Base-by-base conservation (phyloP, 2,329 filamentous ascomycete species). In the Fusarium oxysporum region DNA sequence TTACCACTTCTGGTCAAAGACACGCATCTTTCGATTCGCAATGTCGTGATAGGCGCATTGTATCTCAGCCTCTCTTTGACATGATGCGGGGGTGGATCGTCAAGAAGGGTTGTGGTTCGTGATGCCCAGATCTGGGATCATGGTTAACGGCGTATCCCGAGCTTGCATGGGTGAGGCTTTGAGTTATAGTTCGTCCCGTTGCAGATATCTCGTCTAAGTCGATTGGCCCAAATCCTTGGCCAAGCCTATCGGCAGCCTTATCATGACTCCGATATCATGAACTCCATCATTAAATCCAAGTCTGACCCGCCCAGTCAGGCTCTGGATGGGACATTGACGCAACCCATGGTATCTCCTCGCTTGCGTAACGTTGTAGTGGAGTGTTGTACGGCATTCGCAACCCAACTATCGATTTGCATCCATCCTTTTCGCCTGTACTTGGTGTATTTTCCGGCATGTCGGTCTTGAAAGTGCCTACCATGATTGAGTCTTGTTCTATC, bases 371-470 rank as follows among this genome's bases (percentile, higher is more conserved):
- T 54, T 89, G 89, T 33, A 97, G 80, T 0, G 95, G 95, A 11
- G 95, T 82, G 80, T 91, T 91, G 80, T 97, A 97, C n/a, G 95
- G 93, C 82, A 97, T 91, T 21, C 94, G 87, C 33, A 96, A 83
- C 0, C 92, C 93, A 8, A 97, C 86, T 0, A 91, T 72, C 0
- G 83, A 77, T 12, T 74, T 76, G 16, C 54, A 71, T 23, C 74
- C 73, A n/a, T 60, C 76, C 12, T 75, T 70, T n/a, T 76, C 53
- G 6, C 71, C 68, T 11, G 71, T 70, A 6, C 35, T 76, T 51
- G 40, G 65, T 59, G 67, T 68, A 4, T 74, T 65, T 0, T 76
- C 74, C 5, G 91, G 90, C 28, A 72, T 78, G 80, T 96, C 92
- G 7, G 79, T 86, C 67, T 87, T 86, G 80, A 95, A 96, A 2